Evolutionary conservation across 805 yeast species (phyloP), one percentile per base, ranked within the genome.

Genomic region (Saturnispora kantuleensis): DNA sequence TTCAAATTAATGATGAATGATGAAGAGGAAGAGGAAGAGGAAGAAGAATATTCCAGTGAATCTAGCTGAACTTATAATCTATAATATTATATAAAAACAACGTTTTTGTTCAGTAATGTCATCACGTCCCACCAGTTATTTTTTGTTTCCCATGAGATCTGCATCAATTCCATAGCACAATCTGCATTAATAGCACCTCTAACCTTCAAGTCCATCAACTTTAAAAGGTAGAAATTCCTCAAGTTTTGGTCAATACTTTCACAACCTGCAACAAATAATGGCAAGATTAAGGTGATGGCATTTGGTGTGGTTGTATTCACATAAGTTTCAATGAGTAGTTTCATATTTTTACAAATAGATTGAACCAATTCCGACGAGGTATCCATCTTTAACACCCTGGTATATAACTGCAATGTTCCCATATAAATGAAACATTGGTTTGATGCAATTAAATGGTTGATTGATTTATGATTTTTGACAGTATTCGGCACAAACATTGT

Each of bases 251-350:
- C 68, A 11, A 64, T 49, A 7, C 73, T 67, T 50, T 79, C 85
- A 57, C 81, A 75, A 15, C 76, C 85, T 17, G 79, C 76, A 28
- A 78, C 67, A 49, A 79, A 76, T 4, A 71, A 59, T 15, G 79
- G 76, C 46, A 78, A 73, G 5, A 76, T 64, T 41, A 77, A 59
- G 54, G 83, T 76, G 4, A 76, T 61, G 46, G 77, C 80, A 5
- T 77, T 76, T 0, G 77, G 68, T 2, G 75, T 63, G 9, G 67
- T 64, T 5, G 68, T 61, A 15, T 69, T 72, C 7, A 79, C 67
- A 44, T 68, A 58, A 0, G 59, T 52, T 31, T 59, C 63, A 2
- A 73, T 50, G 2, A 70, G 52, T 4, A 51, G 50, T 2, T 68
- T 65, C 48, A 74, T 67, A 12, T 66, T 67, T 8, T 51, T 45